Percentiles rank a stretch among this genome's conserved stretches.
Conservation (phyloP, 768 basidiomycete species). For the Trichaptum fuscoviolaceum region DNA sequence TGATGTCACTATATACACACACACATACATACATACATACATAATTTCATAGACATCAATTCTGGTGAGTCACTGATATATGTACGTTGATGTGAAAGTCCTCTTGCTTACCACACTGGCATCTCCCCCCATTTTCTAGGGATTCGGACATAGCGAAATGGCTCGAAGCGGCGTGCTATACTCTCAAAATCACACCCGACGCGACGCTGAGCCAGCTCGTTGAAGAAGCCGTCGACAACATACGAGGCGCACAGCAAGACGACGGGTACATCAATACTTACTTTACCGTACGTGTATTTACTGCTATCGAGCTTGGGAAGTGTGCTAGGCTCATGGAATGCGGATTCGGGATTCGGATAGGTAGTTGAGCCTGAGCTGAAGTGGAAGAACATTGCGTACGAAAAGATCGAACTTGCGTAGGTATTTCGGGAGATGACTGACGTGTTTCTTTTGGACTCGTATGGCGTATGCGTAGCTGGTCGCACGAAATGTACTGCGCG, state of each 20-base stretch:
- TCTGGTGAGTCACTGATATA: constrained; percentile 10
- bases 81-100: no score
- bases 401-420: no score
- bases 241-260: constrained; percentile 17
- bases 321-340: neutral
- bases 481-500: constrained; percentile 19
- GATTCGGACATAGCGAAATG: constrained; percentile 20
- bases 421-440: neutral
- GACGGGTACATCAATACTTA: constrained; percentile 21
- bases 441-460: neutral
- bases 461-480: constrained; percentile 14
- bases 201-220: constrained; percentile 10
- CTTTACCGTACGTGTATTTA: constrained; percentile 14
- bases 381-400: constrained; percentile 19
- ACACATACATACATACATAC: neutral
- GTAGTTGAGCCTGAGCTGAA: constrained; percentile 17
- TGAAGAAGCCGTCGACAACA: constrained; percentile 17
- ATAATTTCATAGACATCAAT: constrained; percentile 14
- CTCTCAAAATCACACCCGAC: constrained; percentile 10
- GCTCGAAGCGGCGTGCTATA: constrained; percentile 19
- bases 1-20: no score
- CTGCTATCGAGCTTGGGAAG: neutral
- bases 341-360: constrained; percentile 4
- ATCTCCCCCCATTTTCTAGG: constrained; percentile 6
- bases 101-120: no score